Base-by-base conservation (phyloP, 306 rosid genomes). In the Cyclanthera cordifolia region DNA sequence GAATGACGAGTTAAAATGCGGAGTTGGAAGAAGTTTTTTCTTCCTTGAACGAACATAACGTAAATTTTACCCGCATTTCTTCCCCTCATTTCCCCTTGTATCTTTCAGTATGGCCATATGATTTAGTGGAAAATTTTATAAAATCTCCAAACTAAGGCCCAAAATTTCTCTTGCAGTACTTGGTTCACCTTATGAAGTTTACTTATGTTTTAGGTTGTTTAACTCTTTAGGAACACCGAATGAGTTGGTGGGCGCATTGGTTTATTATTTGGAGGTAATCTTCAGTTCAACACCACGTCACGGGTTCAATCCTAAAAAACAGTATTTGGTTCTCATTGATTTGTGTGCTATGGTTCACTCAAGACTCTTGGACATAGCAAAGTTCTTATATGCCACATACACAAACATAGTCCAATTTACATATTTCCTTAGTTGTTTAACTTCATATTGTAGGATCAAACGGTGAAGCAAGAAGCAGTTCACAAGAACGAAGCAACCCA, bases 401-500 rank as follows among this genome's bases (percentile, higher is more conserved):
- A 27, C 30, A 27, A 16, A n/a, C 46, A 60, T 0, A 21, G 25
- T 21, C 32, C 12, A 12, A 45, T 23, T 23, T 23, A 21, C 70
- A 45, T 46, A 23, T 12, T 64, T 41, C 2, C 11, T 43, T 6
- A 45, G 21, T 6, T 67, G 49, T 1, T 43, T 24, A 55, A 20
- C 10, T 28, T 28, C 23, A 24, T 23, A 19, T 72, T 17, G 60
- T 86, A 94, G 99, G 97, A 80, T 81, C 95, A 54, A 71, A 82
- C 48, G 81, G 88, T 0, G 98, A 89, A 80, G 81, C 79, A 66
- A 85, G 76, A 74, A 87, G 94, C 77, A 84, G 82, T 1, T 77
- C 74, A 32, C 89, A 70, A 49, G 95, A 90, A 30, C 67, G 49
- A 75, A 78, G 80, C 82, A 76, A 45, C 47, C 85, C 73, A 45